Evolutionary conservation across 306 rosid species (phyloP), one percentile per base, ranked within the genome.

Genomic region (Datisca glomerata): DNA sequence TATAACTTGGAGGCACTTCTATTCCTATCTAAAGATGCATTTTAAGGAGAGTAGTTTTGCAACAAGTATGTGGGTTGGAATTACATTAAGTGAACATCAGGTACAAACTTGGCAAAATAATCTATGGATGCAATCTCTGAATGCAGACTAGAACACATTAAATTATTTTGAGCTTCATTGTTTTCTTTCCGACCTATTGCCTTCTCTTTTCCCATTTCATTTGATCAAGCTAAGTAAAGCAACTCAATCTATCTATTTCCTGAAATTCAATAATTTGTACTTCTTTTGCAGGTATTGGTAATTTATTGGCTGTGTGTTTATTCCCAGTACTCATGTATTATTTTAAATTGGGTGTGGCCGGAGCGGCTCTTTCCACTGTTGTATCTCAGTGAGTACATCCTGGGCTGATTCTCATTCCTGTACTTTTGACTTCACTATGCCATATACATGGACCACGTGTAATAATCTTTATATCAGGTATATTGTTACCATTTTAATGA

Each of bases 281-380:
- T 53, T 25, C 41, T 39, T 21, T 18, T 69, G 69, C 91, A 89
- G 95, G 98, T 48, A 71, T 89, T 31, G 93, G 93, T 42, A 84
- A 80, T 70, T 65, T 80, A 39, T 65, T 78, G 27, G 91, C 93
- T 23, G 86, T 76, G 34, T 24, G 81, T 57, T 76, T 83, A 38
- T 75, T 75, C 61, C 98, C 98, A 41, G 46, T 75, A 45, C 82
- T 84, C 39, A 89, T 89, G 65, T 75, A 84, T 68, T 63, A 55
- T 66, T 72, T 80, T 53, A 51, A 55, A 57, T 57, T 84, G 95
- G 95, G 98, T 39, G 78, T 62, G 56, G 74, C 70, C 53, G 98
- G 98, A 34, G 98, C 98, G 17, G 95, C 92, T 63, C 59, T 84
- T 45, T 80, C 98, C 46, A 75, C 91, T 8, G 95, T 89, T 60